Evolutionary conservation across 176 grass and related monocot genomes (phyloP), one percentile per base, ranked within the genome.

Genomic region (Carex kokanica): DNA sequence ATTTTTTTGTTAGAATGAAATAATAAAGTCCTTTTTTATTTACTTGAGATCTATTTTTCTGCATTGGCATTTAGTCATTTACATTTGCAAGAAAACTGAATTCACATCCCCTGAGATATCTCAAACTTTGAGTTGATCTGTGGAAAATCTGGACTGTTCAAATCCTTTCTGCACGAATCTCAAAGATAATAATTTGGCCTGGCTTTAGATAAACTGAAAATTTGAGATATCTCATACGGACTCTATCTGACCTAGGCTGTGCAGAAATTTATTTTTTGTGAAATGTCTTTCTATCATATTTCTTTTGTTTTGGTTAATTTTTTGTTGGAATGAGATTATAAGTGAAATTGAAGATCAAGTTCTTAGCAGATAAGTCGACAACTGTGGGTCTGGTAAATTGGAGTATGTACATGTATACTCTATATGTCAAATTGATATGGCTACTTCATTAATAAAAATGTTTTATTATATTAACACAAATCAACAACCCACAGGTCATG

Each of bases 401-500:
- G 21, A 27, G 45, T 74, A 52, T 74, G 10, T 53, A 20, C 6
- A 20, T 12, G 8, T 7, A 25, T 74, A 0, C 1, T 73, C 4
- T 41, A 3, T 40, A 40, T 49, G 45, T 40, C 6, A 1, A 69
- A 40, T 7, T 69, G 31, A 41, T n/a, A 40, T 23, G 21, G 65
- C 34, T 36, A 41, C 34, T 2, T 16, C 34, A 66, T 66, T 69
- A 24, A 78, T 78, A 5, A 15, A 56, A 53, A 78, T 78, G 0
- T 25, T 49, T 41, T 57, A 41, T 62, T 43, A 47, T 63, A 45
- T 24, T 81, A 62, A 81, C 57, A 61, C 12, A 45, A 61, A 57
- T 23, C 56, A 57, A 34, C 3, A 0, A 18, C 47, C 10, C 4
- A 21, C 24, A 82, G 80, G 90, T 87, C 27, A 91, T 99, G 83